These are phyloP conservation scores for Alloteropsis semialata DNA, from an alignment of 176 grass and related monocot species.

Conservation along the genomic window DNA sequence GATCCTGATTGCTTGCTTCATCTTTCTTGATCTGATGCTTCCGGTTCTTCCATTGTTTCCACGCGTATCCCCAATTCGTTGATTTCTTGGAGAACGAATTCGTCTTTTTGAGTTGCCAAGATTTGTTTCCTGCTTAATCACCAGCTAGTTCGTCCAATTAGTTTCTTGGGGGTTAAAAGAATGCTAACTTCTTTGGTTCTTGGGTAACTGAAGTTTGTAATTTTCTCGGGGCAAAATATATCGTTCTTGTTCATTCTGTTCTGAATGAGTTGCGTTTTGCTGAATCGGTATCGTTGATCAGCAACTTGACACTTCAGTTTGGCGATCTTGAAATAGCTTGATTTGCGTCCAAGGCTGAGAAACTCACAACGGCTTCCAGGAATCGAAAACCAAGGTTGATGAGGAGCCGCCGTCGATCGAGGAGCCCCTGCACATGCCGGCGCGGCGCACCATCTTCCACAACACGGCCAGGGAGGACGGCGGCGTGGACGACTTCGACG, in stretches of 20 bases:
- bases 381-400: background rate
- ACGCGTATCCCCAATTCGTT: too few relatives aligned
- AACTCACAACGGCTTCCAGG: background rate
- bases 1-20: background rate
- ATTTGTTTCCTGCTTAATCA: background rate
- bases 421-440: slow-evolving; percentile 23
- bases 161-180: background rate
- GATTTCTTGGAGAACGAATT: background rate
- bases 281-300: background rate
- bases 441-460: slow-evolving; percentile 44
- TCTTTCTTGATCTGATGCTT: background rate
- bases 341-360: background rate
- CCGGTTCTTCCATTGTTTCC: background rate
- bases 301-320: background rate
- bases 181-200: background rate
- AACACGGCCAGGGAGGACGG: slow-evolving; percentile 49
- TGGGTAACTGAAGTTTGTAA: background rate
- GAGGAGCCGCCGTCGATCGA: background rate
- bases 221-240: background rate
- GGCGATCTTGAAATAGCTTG: background rate
- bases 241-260: background rate
- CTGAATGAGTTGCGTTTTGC: background rate
- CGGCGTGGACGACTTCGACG: slow-evolving; percentile 45
- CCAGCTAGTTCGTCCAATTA: background rate
- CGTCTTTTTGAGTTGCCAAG: background rate